Base-by-base conservation (phyloP, 2,329 filamentous ascomycete genomes). In the Lachnellula hyalina region DNA sequence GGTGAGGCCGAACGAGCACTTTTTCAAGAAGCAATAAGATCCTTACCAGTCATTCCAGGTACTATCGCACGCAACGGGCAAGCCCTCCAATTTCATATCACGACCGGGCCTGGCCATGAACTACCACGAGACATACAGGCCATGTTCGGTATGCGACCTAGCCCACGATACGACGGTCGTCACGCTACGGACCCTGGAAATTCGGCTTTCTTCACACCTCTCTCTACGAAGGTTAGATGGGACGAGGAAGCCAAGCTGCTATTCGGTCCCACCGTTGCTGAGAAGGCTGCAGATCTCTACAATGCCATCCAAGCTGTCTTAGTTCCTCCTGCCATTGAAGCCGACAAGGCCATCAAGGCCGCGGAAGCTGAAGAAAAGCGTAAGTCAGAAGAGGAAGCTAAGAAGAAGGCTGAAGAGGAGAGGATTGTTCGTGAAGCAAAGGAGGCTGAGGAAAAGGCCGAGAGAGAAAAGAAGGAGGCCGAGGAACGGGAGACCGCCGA, bases 181-280 rank as follows among this genome's bases (percentile, higher is more conserved):
- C 55, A 63, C 15, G 60, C 65, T 17, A 49, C 57, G n/a, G 68
- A 72, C 47, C 69, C 69, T 38, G 66, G 64, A 52, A 62, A 54
- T 51, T 61, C 63, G 42, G 59, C 63, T 5, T 66, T 63, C 42
- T 97, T 97, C 69, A 75, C 79, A 19, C 78, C 90, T 8, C 82
- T 84, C 38, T 78, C 82, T 8, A 97, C 94, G 1, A 76, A 80
- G 53, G 79, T 81, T 51, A 86, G 94, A 58, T 99, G 95, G 86
- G 83, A 89, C 67, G 90, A 96, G 67, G 95, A 97, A 70, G 86
- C 91, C 8, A 85, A 87, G 60, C 85, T 99, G 70, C 79, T 97
- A 0, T 97, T 94, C 70, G 88, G 89, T 25, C 73, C 77, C 21
- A 77, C 74, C 48, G 81, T 86, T 51, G 68, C 81, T 3, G 91